Conservation (phyloP, 2,329 filamentous ascomycete genomes). For the Zasmidium angulare region DNA sequence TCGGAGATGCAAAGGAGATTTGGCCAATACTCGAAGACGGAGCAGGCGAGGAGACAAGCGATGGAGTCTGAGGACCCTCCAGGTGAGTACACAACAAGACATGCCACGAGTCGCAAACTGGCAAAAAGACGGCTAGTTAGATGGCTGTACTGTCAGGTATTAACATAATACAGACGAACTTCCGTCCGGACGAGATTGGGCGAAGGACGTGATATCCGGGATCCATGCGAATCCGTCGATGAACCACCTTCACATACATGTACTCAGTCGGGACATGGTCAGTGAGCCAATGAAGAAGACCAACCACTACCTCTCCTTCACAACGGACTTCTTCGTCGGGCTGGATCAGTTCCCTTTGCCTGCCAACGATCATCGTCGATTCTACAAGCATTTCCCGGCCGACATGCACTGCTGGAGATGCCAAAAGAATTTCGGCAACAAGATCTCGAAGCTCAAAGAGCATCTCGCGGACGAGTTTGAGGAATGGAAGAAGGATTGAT, state of each 20-base stretch:
- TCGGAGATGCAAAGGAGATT: slow-evolving; percentile 71
- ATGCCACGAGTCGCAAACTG: too few species aligned
- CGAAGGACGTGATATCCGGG: slow-evolving; percentile 69
- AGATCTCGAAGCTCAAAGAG: slow-evolving; percentile 67
- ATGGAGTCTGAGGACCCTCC: slow-evolving; percentile 50
- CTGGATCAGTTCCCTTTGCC: slow-evolving; percentile 77
- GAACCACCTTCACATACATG: slow-evolving; percentile 87
- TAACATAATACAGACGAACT: slow-evolving; percentile 41
- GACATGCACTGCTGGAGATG: slow-evolving; percentile 86
- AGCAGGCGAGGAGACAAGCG: slow-evolving; percentile 63
- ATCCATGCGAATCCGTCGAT: slow-evolving; percentile 88
- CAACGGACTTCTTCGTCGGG: slow-evolving; percentile 77
- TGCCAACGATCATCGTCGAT: slow-evolving; percentile 62
- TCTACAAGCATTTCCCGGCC: slow-evolving; percentile 56
- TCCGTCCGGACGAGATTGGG: slow-evolving; percentile 77
- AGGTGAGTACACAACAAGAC: background rate
- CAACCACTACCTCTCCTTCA: slow-evolving; percentile 92
- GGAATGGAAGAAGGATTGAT: slow-evolving; percentile 66
- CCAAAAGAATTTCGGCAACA: slow-evolving; percentile 68
- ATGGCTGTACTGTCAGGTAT: too few species aligned
- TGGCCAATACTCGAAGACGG: slow-evolving; percentile 62
- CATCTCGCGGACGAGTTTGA: slow-evolving; percentile 76
- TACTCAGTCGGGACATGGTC: slow-evolving; percentile 77
- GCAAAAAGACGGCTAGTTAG: too few species aligned
- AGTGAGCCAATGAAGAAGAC: slow-evolving; percentile 71